Base-by-base conservation (phyloP, 495 filamentous ascomycete genomes). In the Tirmania nivea region DNA sequence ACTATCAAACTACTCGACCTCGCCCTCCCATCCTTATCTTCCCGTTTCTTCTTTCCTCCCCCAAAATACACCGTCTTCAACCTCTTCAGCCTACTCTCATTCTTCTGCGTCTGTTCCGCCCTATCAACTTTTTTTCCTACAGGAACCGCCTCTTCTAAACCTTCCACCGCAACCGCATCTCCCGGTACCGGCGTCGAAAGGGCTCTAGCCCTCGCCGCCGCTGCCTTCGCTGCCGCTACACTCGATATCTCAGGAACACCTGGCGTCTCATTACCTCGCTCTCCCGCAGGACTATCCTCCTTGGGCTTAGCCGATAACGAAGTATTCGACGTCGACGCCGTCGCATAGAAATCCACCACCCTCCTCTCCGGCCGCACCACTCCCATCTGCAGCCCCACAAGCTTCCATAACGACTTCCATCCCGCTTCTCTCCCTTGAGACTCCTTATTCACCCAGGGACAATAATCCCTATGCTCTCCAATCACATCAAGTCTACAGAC, bases 401-500 rank as follows among this genome's bases (percentile, higher is more conserved):
- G 49, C 10, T 51, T 56, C 31, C 47, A 53, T 10, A 64, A 50
- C 5, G 53, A 56, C 45, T 57, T 52, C 62, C 62, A 65, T n/a
- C 59, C 62, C 8, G 56, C 49, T 34, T 64, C 62, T 51, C 57
- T 62, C 16, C 62, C 62, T 57, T 65, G 62, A 8, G 59, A 57
- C 17, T 47, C 35, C 10, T 54, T 45, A 39, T 61, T 61, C 49
- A 64, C 56, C 62, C 62, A 65, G 16, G 62, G 62, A 17, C 62
- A 65, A 39, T 64, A 64, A 57, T 65, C 62, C n/a, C 62, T 56
- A 37, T 65, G 62, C 48, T 65, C 62, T 6, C 59, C 62, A 39
- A 64, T 53, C 31, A 64, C 56, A 35, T 65, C 62, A 8, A 65
- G 53, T 8, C 62, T 53, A 14, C 54, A 57, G 8, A 65, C 62